Conservation (phyloP, 352 stramenopile genomes). For the Aphanomyces astaci region DNA sequence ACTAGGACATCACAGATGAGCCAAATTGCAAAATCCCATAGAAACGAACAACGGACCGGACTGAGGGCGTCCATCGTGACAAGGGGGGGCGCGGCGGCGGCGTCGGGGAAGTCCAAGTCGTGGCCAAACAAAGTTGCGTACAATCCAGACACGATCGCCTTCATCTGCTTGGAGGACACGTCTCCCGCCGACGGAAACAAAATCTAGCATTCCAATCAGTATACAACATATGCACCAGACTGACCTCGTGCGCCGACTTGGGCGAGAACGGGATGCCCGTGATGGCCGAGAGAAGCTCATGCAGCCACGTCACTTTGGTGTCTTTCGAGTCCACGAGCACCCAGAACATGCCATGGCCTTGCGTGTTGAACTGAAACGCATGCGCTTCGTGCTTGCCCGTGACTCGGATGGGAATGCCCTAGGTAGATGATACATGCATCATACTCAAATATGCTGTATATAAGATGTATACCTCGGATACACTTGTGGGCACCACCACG, state of each 20-base stretch:
- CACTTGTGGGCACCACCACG: slow-evolving; percentile 64
- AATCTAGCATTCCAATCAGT: slow-evolving; percentile 14
- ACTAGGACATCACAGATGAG: neutral
- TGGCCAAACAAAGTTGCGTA: slow-evolving; percentile 74
- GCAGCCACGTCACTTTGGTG: slow-evolving; percentile 71
- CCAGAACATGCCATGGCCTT: slow-evolving; percentile 78
- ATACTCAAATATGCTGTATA: too few species aligned
- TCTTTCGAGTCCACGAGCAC: slow-evolving; percentile 80
- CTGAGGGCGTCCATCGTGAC: neutral
- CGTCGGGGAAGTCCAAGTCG: slow-evolving; percentile 70
- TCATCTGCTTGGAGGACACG: slow-evolving; percentile 46
- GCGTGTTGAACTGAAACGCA: slow-evolving; percentile 82
- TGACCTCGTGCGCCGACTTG: slow-evolving; percentile 19
- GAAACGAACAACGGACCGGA: neutral
- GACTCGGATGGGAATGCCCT: slow-evolving; percentile 61
- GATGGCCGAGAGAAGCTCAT: slow-evolving; percentile 65
- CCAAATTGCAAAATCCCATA: neutral
- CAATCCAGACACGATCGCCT: slow-evolving; percentile 62
- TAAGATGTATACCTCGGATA: too few species aligned
- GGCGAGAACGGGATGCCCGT: slow-evolving; percentile 26
- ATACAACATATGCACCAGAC: neutral
- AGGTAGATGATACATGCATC: too few species aligned
- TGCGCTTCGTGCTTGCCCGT: slow-evolving; percentile 62
- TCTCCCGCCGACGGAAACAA: slow-evolving; percentile 8
- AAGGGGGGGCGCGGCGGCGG: neutral